A percentile compares a stretch with the other conserved stretches of the same genome.
Evolutionary conservation across 257 asterid genomes (phyloP).

Genomic region (Euphrasia confusa): DNA sequence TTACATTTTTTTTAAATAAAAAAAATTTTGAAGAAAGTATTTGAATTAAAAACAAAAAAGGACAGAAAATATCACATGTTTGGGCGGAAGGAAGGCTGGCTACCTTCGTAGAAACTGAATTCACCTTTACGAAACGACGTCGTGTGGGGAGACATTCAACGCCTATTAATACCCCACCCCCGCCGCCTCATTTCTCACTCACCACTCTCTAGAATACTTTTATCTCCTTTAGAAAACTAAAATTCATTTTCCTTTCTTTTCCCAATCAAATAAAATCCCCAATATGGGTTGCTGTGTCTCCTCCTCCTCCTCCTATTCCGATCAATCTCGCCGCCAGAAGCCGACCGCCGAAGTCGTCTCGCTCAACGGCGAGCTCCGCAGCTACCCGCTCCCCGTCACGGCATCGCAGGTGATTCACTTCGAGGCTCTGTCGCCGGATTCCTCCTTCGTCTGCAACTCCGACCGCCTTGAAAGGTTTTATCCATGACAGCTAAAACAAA

Average conservation of each 20-base stretch:
- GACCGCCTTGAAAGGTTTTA: conserved; percentile 28
- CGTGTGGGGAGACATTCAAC: not conserved
- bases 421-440: conserved; percentile 18
- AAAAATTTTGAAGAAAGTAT: too few species aligned
- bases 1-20: too few species aligned
- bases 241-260: not conserved
- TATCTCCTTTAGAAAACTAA: not conserved
- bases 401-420: conserved; percentile 44
- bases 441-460: conserved; percentile 57
- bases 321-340: conserved; percentile 12
- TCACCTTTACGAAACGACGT: conserved; percentile 23
- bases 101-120: conserved; percentile 22
- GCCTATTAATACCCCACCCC: not conserved
- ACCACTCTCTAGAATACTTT: not conserved
- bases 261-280: not conserved
- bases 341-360: conserved; percentile 47
- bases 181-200: conserved; percentile 28
- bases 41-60: too few species aligned
- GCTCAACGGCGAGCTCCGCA: conserved; percentile 47
- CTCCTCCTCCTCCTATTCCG: conserved; percentile 23
- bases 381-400: conserved; percentile 39
- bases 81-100: conserved; percentile 31
- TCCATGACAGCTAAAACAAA: too few species aligned
- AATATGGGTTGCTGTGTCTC: conserved; percentile 33
- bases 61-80: conserved; percentile 22